phyloP scores from a whole-genome alignment of 2,329 filamentous ascomycete species.

The Nigrospora sphaerica region DNA sequence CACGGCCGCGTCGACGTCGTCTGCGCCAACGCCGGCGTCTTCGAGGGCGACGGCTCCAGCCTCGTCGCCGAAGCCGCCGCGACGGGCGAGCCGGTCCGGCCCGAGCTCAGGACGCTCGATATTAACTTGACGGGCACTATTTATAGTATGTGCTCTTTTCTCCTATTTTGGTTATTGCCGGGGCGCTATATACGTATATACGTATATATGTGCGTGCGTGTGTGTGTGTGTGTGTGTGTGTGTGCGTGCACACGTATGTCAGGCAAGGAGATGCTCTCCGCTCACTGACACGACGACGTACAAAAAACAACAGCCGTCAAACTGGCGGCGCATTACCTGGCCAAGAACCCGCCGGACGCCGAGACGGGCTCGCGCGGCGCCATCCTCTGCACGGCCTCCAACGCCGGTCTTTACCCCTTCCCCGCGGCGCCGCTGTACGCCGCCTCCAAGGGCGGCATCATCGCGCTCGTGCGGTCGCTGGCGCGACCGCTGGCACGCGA shows the following conservation, averaged over 20 bases:
- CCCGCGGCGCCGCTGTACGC: constrained; percentile 42
- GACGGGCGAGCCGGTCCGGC: constrained; percentile 14
- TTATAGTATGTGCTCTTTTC: constrained; percentile 29
- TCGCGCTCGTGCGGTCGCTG: constrained; percentile 42
- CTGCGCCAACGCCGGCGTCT: constrained; percentile 42
- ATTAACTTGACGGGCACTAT: constrained; percentile 32
- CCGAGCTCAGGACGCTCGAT: constrained; percentile 18
- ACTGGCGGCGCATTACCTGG: constrained; percentile 41
- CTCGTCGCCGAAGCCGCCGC: constrained; percentile 8
- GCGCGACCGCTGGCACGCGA: constrained; percentile 27
- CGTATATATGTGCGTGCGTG: background rate
- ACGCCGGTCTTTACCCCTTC: constrained; percentile 45
- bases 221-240: no score
- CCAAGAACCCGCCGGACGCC: constrained; percentile 27
- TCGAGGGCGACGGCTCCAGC: constrained; percentile 27
- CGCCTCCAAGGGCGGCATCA: constrained; percentile 37
- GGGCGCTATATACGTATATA: no score
- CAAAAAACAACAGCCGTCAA: no score
- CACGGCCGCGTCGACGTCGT: constrained; percentile 35
- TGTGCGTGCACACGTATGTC: background rate
- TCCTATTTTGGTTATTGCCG: no score
- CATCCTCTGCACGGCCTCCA: constrained; percentile 46
- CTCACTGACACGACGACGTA: no score
- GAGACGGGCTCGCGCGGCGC: constrained; percentile 27
- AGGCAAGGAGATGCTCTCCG: no score